Evolutionary conservation across 306 rosid genomes (phyloP).

Genomic region (Begonia peltatifolia): DNA sequence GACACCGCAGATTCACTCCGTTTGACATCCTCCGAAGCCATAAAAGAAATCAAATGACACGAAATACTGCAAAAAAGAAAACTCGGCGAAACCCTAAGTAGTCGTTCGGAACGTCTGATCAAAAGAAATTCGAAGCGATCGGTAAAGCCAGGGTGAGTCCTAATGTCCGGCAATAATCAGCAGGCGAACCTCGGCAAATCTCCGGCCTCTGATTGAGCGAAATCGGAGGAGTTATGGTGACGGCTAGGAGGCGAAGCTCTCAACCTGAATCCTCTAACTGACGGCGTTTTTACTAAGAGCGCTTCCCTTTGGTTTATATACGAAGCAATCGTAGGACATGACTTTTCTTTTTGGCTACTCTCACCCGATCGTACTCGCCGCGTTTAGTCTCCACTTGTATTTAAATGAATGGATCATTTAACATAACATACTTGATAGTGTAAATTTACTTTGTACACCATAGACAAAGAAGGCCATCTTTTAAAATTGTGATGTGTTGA

Average conservation of each 20-base stretch:
- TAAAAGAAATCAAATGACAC: constrained; percentile 4
- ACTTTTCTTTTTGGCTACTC: too few species aligned
- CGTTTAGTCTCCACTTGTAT: too few species aligned
- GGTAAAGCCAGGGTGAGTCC: not conserved
- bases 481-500: too few species aligned
- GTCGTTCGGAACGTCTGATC: constrained; percentile 14
- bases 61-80: not conserved
- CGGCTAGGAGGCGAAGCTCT: constrained; percentile 9
- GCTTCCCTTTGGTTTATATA: too few species aligned
- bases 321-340: too few species aligned
- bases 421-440: too few species aligned
- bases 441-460: too few species aligned
- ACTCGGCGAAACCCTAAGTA: constrained; percentile 10
- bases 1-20: constrained; percentile 66
- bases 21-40: constrained; percentile 97
- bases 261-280: not conserved
- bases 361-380: too few species aligned
- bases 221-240: constrained; percentile 1
- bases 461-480: too few species aligned
- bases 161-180: constrained; percentile 9
- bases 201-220: constrained; percentile 4
- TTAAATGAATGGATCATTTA: too few species aligned
- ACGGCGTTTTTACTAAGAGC: not conserved
- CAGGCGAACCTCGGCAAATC: not conserved
- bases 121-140: constrained; percentile 3